phyloP scores from a whole-genome alignment of 176 grass and related monocot species.

The Phoenix roebelenii region DNA sequence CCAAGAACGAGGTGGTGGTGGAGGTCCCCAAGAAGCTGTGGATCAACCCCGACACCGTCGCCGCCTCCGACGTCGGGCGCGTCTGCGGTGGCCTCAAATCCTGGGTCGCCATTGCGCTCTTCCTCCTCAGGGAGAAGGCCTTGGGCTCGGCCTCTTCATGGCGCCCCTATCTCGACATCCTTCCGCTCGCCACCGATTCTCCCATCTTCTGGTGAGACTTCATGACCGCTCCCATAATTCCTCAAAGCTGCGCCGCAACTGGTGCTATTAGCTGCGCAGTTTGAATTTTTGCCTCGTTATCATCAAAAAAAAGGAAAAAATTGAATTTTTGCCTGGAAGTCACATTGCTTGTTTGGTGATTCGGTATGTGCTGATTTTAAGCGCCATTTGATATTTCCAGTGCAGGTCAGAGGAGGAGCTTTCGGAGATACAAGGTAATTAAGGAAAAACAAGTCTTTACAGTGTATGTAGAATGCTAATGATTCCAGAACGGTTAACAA shows the following conservation, averaged over 20 bases:
- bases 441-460: background rate
- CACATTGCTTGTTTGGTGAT: background rate
- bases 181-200: slow-evolving; percentile 63
- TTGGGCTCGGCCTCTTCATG: slow-evolving; percentile 58
- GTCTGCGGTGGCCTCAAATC: slow-evolving; percentile 41
- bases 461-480: too few relatives aligned
- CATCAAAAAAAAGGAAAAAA: too few relatives aligned
- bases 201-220: slow-evolving; percentile 74
- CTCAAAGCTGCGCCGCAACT: too few relatives aligned
- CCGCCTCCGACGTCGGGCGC: slow-evolving; percentile 53
- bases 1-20: slow-evolving; percentile 61
- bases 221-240: too few relatives aligned
- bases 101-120: slow-evolving; percentile 72
- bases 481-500: too few relatives aligned
- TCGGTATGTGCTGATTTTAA: slow-evolving; percentile 24
- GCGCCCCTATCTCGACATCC: slow-evolving; percentile 74
- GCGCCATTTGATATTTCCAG: slow-evolving; percentile 52
- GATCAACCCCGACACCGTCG: slow-evolving; percentile 75
- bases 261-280: too few relatives aligned
- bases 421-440: slow-evolving; percentile 72
- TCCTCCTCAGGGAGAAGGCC: slow-evolving; percentile 53
- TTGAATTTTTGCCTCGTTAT: too few relatives aligned
- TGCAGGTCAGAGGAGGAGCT: slow-evolving; percentile 99
- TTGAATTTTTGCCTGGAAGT: background rate
- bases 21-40: slow-evolving; percentile 89